Evolutionary conservation across 768 basidiomycete species (phyloP).

Genomic region (Phaeotremella fagi): DNA sequence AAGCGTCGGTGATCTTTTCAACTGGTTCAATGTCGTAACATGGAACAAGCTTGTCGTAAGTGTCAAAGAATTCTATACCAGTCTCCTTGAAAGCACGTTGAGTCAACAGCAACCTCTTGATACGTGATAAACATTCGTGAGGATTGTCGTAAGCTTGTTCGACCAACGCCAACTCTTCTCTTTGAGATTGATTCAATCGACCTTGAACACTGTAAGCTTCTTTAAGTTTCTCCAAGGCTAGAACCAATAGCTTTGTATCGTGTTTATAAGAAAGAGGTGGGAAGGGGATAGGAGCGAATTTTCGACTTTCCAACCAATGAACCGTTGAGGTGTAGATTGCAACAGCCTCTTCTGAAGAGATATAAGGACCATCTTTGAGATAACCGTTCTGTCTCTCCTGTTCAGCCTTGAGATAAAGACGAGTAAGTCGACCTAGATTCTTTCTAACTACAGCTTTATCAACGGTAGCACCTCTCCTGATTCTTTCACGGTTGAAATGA

Average conservation of each 20-base stretch:
- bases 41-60: slow-evolving; percentile 88
- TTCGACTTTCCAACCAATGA: slow-evolving; percentile 96
- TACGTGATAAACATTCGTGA: slow-evolving; percentile 96
- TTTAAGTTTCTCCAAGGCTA: slow-evolving; percentile 96
- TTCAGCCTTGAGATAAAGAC: slow-evolving; percentile 96
- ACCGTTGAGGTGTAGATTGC: slow-evolving; percentile 98
- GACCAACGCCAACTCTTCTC: slow-evolving; percentile 94
- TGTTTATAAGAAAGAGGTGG: slow-evolving; percentile 99
- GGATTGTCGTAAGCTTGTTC: slow-evolving; percentile 99
- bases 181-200: slow-evolving; percentile 93
- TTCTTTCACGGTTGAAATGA: slow-evolving; percentile 78
- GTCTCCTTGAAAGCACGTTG: slow-evolving; percentile 98
- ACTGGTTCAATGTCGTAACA: slow-evolving; percentile 99
- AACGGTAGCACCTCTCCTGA: slow-evolving; percentile 63
- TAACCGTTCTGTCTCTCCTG: slow-evolving; percentile 98
- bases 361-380: slow-evolving; percentile 97
- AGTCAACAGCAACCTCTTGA: slow-evolving; percentile 92
- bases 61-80: slow-evolving; percentile 91
- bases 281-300: slow-evolving; percentile 97
- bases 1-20: slow-evolving; percentile 99
- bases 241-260: slow-evolving; percentile 92
- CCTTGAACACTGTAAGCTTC: slow-evolving; percentile 98
- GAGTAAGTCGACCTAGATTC: slow-evolving; percentile 95
- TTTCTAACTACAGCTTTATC: slow-evolving; percentile 96
- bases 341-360: slow-evolving; percentile 97